Percentiles rank a stretch among this genome's conserved stretches.
phyloP scores from a whole-genome alignment of 73 alveolate species.

The Blepharisma stoltei region DNA sequence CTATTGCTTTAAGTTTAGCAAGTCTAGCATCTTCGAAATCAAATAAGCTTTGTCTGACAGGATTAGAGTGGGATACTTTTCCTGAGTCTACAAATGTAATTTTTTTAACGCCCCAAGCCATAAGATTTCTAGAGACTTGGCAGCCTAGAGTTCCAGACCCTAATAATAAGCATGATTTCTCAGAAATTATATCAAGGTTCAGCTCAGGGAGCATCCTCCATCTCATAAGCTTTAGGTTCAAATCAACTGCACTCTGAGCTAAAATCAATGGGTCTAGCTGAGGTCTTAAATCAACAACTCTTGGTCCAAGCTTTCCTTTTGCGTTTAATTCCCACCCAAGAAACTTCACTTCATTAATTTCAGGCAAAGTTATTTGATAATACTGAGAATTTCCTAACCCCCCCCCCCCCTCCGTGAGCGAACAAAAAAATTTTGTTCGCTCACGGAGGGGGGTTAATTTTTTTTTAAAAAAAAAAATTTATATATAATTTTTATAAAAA shows the following conservation, averaged over 20 bases:
- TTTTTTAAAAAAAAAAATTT: no score
- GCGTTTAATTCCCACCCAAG: conserved; percentile 24
- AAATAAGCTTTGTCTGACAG: conserved; percentile 94
- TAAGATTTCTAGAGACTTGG: conserved; percentile 83
- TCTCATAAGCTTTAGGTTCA: conserved; percentile 94
- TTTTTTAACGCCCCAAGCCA: conserved; percentile 96
- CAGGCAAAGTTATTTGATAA: conserved; percentile 37
- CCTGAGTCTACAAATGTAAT: conserved; percentile 96
- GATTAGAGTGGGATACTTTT: conserved; percentile 90
- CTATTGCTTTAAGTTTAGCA: conserved; percentile 72
- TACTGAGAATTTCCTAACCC: conserved; percentile 35
- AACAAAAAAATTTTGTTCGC: no score
- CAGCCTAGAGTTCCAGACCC: conserved; percentile 99
- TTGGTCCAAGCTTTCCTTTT: conserved; percentile 32
- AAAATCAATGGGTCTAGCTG: conserved; percentile 70
- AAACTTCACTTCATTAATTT: neutral
- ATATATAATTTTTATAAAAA: no score
- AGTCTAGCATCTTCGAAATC: conserved; percentile 86
- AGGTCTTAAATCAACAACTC: conserved; percentile 59
- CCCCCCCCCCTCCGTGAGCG: no score
- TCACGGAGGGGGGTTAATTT: no score
- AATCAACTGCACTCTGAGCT: conserved; percentile 92
- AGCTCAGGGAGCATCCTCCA: conserved; percentile 96
- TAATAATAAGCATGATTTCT: conserved; percentile 70
- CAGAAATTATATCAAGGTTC: conserved; percentile 68